These are phyloP conservation scores for Cryptococcus sp. DNA, from an alignment of 1,284 basidiomycete species.

Conservation along the genomic window DNA sequence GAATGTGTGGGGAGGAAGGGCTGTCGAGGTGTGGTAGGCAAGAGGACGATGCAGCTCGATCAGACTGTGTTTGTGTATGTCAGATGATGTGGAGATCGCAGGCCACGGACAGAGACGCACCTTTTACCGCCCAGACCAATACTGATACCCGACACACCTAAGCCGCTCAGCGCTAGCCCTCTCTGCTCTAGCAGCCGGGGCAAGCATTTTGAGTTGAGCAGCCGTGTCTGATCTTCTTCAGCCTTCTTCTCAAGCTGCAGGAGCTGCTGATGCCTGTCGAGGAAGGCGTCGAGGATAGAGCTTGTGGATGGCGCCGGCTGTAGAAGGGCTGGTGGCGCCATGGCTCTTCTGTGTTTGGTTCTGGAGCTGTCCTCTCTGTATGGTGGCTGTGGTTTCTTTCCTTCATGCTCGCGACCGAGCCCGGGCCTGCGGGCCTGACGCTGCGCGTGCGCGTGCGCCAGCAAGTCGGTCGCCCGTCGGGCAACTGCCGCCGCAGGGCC, in stretches of 20 bases:
- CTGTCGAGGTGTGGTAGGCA: slow-evolving; percentile 67
- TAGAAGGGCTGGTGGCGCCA: no score
- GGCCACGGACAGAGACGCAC: slow-evolving; percentile 53
- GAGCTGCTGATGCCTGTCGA: slow-evolving; percentile 66
- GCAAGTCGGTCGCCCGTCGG: no score
- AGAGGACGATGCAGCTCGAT: slow-evolving; percentile 80
- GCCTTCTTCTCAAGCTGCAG: slow-evolving; percentile 70
- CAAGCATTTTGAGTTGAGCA: slow-evolving; percentile 77
- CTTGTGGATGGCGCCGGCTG: slow-evolving; percentile 18
- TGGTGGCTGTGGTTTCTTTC: no score
- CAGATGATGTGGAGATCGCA: not conserved
- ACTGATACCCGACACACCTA: slow-evolving; percentile 66
- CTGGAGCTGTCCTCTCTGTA: no score
- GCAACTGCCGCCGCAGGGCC: no score
- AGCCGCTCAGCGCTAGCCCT: slow-evolving; percentile 71
- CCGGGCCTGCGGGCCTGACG: no score
- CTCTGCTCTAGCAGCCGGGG: slow-evolving; percentile 81
- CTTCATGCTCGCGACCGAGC: no score
- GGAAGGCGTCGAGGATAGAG: slow-evolving; percentile 58
- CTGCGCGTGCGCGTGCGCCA: no score
- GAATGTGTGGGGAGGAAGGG: slow-evolving; percentile 81
- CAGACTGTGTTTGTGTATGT: slow-evolving; percentile 54
- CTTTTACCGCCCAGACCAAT: slow-evolving; percentile 88
- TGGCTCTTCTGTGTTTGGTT: no score
- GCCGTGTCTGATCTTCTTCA: slow-evolving; percentile 74